Percentiles rank a stretch among this genome's conserved stretches.
Evolutionary conservation across 176 grass and related monocot species (phyloP).

Genomic region (Musa acuminata): DNA sequence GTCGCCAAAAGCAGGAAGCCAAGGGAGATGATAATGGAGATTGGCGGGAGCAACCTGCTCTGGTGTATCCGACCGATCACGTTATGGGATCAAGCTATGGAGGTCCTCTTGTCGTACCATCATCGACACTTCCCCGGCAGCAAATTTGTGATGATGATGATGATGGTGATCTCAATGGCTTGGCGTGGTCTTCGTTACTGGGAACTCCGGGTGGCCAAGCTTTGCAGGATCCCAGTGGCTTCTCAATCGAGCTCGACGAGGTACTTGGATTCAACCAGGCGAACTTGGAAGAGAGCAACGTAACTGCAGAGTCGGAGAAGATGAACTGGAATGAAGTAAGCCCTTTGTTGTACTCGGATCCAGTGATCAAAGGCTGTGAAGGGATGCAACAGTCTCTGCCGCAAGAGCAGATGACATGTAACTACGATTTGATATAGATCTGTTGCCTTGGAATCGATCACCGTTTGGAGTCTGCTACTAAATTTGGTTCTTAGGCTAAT

Average conservation of each 20-base stretch:
- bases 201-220: no score
- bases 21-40: no score
- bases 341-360: slow-evolving; percentile 15
- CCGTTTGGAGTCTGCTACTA: no score
- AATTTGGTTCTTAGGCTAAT: no score
- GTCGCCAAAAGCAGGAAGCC: no score
- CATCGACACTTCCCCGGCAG: not conserved
- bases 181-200: not conserved
- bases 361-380: no score
- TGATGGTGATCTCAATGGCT: not conserved
- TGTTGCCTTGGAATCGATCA: no score
- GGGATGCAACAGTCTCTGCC: no score
- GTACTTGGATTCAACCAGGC: slow-evolving; percentile 25
- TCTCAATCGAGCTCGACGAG: slow-evolving; percentile 25
- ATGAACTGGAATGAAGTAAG: slow-evolving; percentile 29
- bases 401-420: not conserved
- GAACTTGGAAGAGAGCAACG: slow-evolving; percentile 13
- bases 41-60: no score
- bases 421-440: not conserved
- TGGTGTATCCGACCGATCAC: no score
- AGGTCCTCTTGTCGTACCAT: not conserved
- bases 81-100: no score
- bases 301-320: not conserved
- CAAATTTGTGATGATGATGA: not conserved
- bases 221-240: not conserved